Evolutionary conservation across 176 grass and related monocot species (phyloP).

Genomic region (Bolboschoenus planiculmis): DNA sequence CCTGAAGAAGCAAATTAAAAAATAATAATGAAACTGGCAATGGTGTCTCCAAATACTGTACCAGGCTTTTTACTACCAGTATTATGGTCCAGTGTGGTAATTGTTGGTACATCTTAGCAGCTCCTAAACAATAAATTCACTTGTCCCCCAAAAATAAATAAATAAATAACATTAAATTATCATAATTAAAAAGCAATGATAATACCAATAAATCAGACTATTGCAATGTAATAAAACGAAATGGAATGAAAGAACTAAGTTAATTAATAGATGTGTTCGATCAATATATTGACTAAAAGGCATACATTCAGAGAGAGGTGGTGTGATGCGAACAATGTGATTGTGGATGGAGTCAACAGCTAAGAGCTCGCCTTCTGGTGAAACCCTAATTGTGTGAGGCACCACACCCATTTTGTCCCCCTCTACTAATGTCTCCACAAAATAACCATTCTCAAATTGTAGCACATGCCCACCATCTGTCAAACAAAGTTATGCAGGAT

Average conservation of each 20-base stretch:
- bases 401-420: slow-evolving; percentile 84
- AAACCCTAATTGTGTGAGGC: slow-evolving; percentile 86
- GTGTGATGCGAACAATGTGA: slow-evolving; percentile 93
- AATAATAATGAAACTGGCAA: neutral
- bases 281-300: slow-evolving; percentile 5
- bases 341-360: slow-evolving; percentile 76
- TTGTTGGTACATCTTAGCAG: neutral
- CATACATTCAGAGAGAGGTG: slow-evolving; percentile 86
- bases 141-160: neutral
- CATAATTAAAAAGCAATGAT: neutral
- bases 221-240: neutral
- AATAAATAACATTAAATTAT: neutral
- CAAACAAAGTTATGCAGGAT: slow-evolving; percentile 8
- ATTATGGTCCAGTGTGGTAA: neutral
- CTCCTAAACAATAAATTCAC: neutral
- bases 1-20: neutral
- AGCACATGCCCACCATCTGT: slow-evolving; percentile 61
- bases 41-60: neutral
- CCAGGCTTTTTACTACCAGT: neutral
- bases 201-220: neutral
- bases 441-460: slow-evolving; percentile 82
- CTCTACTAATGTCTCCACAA: slow-evolving; percentile 91
- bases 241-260: neutral
- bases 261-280: neutral
- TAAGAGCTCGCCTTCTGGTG: slow-evolving; percentile 80